Evolutionary conservation across 345 rosid species (phyloP).

Genomic region (Brassica rapa): DNA sequence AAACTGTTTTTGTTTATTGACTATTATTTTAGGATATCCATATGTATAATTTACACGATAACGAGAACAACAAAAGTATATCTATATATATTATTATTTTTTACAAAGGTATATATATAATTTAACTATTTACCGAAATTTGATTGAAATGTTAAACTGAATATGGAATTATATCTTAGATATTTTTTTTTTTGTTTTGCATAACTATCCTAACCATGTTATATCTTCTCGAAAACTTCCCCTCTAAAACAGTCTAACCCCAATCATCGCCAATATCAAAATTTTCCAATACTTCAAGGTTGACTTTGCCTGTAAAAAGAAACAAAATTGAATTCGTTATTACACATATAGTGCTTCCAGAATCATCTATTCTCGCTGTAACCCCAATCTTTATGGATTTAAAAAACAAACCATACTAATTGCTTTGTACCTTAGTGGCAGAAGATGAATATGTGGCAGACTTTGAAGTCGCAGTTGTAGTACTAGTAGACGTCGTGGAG

Average conservation of each 20-base stretch:
- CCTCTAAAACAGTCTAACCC: slow-evolving; percentile 56
- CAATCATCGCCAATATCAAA: slow-evolving; percentile 66
- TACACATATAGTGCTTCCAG: slow-evolving; percentile 1
- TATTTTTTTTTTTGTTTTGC: slow-evolving; percentile 7
- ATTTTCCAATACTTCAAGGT: slow-evolving; percentile 74
- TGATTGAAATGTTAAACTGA: slow-evolving; percentile 10
- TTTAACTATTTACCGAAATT: neutral
- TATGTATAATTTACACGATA: neutral
- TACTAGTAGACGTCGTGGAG: slow-evolving; percentile 48
- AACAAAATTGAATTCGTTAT: slow-evolving; percentile 10
- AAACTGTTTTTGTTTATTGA: slow-evolving; percentile 6
- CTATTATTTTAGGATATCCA: neutral
- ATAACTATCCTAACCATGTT: slow-evolving; percentile 34
- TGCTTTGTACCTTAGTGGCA: slow-evolving; percentile 60
- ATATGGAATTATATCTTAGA: neutral
- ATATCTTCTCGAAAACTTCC: slow-evolving; percentile 1
- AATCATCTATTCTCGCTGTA: neutral
- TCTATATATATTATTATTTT: too few species aligned
- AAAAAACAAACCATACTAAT: neutral
- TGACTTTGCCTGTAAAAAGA: slow-evolving; percentile 47
- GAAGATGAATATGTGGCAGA: slow-evolving; percentile 69
- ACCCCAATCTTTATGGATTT: neutral
- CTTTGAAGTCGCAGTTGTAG: slow-evolving; percentile 46
- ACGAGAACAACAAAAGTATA: neutral
- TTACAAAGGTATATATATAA: neutral